Evolutionary conservation across 106 monocot species (phyloP), one percentile per base, ranked within the genome.

Genomic region (Acorus gramineus): DNA sequence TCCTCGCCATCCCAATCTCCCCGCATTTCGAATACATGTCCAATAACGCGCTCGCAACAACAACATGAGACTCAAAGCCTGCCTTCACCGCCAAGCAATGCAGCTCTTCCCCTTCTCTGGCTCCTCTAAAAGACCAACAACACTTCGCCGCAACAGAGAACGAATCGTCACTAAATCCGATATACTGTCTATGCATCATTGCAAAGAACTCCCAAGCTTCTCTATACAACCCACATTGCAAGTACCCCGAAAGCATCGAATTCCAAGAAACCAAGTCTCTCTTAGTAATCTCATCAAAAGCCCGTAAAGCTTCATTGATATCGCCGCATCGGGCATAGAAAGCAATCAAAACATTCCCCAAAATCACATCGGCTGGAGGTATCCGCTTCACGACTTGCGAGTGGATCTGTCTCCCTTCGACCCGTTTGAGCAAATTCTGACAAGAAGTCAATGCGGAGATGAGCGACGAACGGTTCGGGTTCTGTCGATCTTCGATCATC

Each of bases 291-390:
- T 6, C 56, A 43, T 53, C 45, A 42, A 72, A 72, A 14, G 47
- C 72, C 56, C 42, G 54, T 11, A 46, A 14, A 9, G 64, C 63
- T 4, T 46, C 72, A 1, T 47, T 47, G 14, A 47, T 2, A 49
- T 72, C 57, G 49, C 72, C 72, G 56, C 72, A 55, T 64, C 63
- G 63, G 64, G 72, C 47, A 50, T 72, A 72, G 64, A 72, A 64
- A 2, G 63, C 44, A 5, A 64, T 56, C 14, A 72, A 49, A 4
- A 64, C 54, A 56, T 64, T 72, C 10, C 55, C 45, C 5, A 63
- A n/a, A 8, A 55, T 43, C 48, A 49, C 50, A 11, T 72, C 72
- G 42, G 63, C 11, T 10, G 8, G 9, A 7, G 56, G 56, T 14
- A 56, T 53, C 5, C 53, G 55, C 42, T 47, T 53, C 5, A 48